These are phyloP conservation scores for Mallotus japonicus DNA, from an alignment of 441 rosid genomes.

Conservation along the genomic window DNA sequence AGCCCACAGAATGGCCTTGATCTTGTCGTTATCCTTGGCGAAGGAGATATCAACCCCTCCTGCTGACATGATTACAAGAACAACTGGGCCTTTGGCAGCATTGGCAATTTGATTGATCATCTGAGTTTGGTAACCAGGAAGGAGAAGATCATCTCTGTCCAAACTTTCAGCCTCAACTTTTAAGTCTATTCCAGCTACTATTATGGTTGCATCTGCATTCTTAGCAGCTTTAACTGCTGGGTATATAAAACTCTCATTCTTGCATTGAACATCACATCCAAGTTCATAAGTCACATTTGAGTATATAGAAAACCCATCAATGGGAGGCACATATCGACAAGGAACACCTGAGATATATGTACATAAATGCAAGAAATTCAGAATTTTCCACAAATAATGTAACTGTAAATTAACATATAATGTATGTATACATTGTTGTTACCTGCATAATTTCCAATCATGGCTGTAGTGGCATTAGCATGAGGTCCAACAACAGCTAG, in stretches of 20 bases:
- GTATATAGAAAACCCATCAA: constrained; percentile 35
- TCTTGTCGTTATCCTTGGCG: constrained; percentile 26
- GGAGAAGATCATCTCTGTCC: constrained; percentile 39
- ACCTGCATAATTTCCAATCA: constrained; percentile 65
- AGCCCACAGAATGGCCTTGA: constrained; percentile 45
- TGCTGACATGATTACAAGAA: constrained; percentile 46
- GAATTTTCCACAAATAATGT: background rate
- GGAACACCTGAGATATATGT: constrained; percentile 29
- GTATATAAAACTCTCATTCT: constrained; percentile 13
- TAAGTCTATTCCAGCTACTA: constrained; percentile 38
- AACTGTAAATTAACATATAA: no score
- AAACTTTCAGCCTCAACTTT: constrained; percentile 38
- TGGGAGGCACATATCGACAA: constrained; percentile 36
- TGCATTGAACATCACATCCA: constrained; percentile 40
- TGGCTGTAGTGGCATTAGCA: constrained; percentile 38
- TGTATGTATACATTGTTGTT: background rate
- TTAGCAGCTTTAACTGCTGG: constrained; percentile 33
- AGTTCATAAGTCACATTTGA: constrained; percentile 14
- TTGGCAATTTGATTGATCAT: constrained; percentile 34
- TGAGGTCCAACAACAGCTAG: constrained; percentile 60
- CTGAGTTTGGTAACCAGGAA: constrained; percentile 44
- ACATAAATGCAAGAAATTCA: background rate
- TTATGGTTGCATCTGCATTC: constrained; percentile 29
- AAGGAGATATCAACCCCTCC: constrained; percentile 47
- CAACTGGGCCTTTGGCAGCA: constrained; percentile 35